Evolutionary conservation across 2,329 filamentous ascomycete species (phyloP).

Genomic region (Arthrobotrys pseudoclavata): DNA sequence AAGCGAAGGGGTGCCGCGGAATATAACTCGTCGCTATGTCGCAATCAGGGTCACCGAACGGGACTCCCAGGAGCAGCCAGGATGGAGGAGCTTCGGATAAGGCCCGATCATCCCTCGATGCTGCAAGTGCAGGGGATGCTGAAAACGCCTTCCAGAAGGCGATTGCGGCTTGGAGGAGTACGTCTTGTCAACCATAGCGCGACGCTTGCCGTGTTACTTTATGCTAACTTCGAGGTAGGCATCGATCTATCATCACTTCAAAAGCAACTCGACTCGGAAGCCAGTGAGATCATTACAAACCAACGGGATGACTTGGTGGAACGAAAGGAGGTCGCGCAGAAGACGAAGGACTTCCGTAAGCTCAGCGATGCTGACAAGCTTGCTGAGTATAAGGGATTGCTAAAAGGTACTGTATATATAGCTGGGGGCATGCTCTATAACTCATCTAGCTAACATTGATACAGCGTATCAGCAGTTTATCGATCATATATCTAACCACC

Average conservation of each 20-base stretch:
- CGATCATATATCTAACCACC: constrained; percentile 94
- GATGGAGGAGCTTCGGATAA: constrained; percentile 52
- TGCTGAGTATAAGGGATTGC: constrained; percentile 85
- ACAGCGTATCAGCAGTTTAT: constrained; percentile 97
- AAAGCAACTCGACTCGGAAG: constrained; percentile 87
- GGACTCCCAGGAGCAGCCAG: constrained; percentile 55
- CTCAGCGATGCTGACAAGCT: constrained; percentile 90
- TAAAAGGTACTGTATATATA: constrained; percentile 77
- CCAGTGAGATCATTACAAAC: constrained; percentile 93
- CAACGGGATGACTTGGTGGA: constrained; percentile 96
- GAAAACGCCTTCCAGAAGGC: constrained; percentile 96
- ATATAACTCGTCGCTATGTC: constrained; percentile 40
- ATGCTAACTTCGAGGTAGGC: constrained; percentile 70
- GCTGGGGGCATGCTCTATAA: not conserved
- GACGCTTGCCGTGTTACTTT: constrained; percentile 48
- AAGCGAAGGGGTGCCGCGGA: constrained; percentile 3
- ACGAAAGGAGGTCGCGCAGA: constrained; percentile 96
- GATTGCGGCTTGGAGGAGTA: constrained; percentile 96
- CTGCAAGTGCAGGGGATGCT: constrained; percentile 26
- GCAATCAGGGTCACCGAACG: constrained; percentile 55
- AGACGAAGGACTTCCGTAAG: constrained; percentile 98
- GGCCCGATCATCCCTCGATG: constrained; percentile 53
- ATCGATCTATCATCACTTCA: constrained; percentile 89
- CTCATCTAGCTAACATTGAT: constrained; percentile 14
- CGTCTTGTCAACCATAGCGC: constrained; percentile 61